Evolutionary conservation across 495 filamentous ascomycete species (phyloP), one percentile per base, ranked within the genome.

Genomic region (Ascodesmis nigricans): DNA sequence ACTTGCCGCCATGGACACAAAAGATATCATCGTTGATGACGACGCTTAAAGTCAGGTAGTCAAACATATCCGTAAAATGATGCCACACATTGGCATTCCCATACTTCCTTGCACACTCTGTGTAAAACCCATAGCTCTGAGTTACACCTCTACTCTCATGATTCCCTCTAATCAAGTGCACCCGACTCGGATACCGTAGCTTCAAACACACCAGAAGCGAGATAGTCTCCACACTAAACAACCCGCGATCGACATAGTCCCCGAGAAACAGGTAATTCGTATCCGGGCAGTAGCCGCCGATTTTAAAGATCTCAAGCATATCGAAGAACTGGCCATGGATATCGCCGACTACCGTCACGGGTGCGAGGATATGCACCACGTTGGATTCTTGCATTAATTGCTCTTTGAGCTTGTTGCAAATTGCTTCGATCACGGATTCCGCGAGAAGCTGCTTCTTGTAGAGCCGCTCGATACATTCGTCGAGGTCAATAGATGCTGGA

Each of bases 31-130:
- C 74, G 57, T 93, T 87, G 51, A 97, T 95, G 39, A 97, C 87
- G 23, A 95, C 90, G 42, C 78, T 87, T 29, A 97, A 59, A 2
- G 84, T 92, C 34, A 97, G 66, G 52, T 84, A 97, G 58, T 97
- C 87, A 57, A 97, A 97, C 84, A 97, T 93, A 58, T 97, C 87
- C 33, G 87, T 97, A 48, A 97, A 97, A 55, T 93, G 84, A 53
- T 95, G 90, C 87, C 87, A 97, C 6, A 97, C 90, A 42, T 87
- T 92, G 21, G 87, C 80, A 55, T 87, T 92, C 39, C 83, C 84
- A 55, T 97, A 97, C 55, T 97, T 97, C 35, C 87, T 74, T 9
- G 75, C 79, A 55, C 87, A 97, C 53, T 97, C 87, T 2, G 87
- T 97, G 49, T 97, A 97, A 58, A 97, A 97, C 31, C 87, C 87